Evolutionary conservation across 495 filamentous ascomycete genomes (phyloP).

Genomic region (Aspergillus ellipticus): DNA sequence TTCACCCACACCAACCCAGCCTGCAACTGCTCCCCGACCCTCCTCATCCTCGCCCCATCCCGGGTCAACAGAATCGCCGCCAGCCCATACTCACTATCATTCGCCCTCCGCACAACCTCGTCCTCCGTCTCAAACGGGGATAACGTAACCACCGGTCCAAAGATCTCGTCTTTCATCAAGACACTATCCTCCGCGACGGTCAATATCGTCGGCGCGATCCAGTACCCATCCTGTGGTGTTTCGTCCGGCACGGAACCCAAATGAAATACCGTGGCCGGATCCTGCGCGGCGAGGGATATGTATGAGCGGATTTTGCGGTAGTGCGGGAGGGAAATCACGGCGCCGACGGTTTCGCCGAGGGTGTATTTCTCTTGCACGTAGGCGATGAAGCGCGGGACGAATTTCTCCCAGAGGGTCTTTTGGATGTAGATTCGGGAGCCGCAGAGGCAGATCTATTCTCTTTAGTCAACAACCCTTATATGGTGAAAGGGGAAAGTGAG

Average conservation of each 20-base stretch:
- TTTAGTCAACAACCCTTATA: too few species aligned
- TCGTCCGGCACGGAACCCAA: slow-evolving; percentile 3
- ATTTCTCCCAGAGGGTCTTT: too few species aligned
- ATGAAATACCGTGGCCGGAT: too few species aligned
- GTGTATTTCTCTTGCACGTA: not conserved
- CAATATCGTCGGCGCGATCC: slow-evolving; percentile 44
- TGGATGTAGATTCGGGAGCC: slow-evolving; percentile 48
- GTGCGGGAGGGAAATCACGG: too few species aligned
- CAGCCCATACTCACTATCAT: slow-evolving; percentile 45
- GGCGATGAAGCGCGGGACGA: not conserved
- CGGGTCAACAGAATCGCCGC: slow-evolving; percentile 14
- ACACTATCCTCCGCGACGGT: slow-evolving; percentile 23
- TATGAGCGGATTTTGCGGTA: too few species aligned
- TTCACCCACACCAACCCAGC: slow-evolving; percentile 22
- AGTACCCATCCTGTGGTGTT: slow-evolving; percentile 30
- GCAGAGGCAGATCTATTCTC: slow-evolving; percentile 50
- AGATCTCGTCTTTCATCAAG: slow-evolving; percentile 49
- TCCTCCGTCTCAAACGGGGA: slow-evolving; percentile 52
- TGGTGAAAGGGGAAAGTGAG: too few species aligned
- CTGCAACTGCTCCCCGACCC: slow-evolving; percentile 16
- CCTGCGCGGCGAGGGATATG: slow-evolving; percentile 15
- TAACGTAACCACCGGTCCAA: slow-evolving; percentile 49
- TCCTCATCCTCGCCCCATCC: slow-evolving; percentile 14
- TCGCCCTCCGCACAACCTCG: slow-evolving; percentile 47
- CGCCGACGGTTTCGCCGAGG: too few species aligned